Evolutionary conservation across 345 rosid genomes (phyloP), one percentile per base, ranked within the genome.

Genomic region (Populus simonii): DNA sequence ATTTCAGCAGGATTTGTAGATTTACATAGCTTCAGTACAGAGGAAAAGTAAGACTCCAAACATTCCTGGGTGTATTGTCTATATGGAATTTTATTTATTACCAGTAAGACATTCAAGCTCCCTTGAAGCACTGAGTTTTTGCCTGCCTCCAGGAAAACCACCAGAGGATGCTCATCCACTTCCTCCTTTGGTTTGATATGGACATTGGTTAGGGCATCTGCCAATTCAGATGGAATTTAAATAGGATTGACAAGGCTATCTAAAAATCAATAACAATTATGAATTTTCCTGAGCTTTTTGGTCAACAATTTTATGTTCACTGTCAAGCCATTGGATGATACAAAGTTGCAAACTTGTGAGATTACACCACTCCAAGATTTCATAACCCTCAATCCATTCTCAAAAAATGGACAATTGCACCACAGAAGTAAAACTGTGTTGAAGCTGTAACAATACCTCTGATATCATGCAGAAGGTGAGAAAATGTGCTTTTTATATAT

Each of bases 71-170:
- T 59, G 41, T 65, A 57, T 13, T 68, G 51, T 27, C 51, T 55
- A 38, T 35, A 57, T 38, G 33, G 66, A 57, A 49, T 78, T 43
- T 49, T 53, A 49, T 76, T 31, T 68, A 67, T 87, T 91, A 87
- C 99, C 98, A 89, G 78, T 72, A 96, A 87, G 80, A 89, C 83
- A 87, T 87, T 90, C 84, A 89, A 81, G 84, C 92, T 90, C 89
- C 99, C 99, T 82, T 94, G 92, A 80, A 96, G 92, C 78, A 94
- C 87, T 27, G 89, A 85, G 45, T 80, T 88, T 90, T 88, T 91
- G 86, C 97, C 89, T 68, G 88, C 87, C 82, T 91, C 97, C 80
- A 94, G 76, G 73, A 90, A 88, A 83, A 78, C 85, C 83, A 88
- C 91, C 83, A 96, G 83, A 25, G 86, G 69, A 70, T 87, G 78